Evolutionary conservation across 768 basidiomycete species (phyloP).

Genomic region (Tephrocybe sp.): DNA sequence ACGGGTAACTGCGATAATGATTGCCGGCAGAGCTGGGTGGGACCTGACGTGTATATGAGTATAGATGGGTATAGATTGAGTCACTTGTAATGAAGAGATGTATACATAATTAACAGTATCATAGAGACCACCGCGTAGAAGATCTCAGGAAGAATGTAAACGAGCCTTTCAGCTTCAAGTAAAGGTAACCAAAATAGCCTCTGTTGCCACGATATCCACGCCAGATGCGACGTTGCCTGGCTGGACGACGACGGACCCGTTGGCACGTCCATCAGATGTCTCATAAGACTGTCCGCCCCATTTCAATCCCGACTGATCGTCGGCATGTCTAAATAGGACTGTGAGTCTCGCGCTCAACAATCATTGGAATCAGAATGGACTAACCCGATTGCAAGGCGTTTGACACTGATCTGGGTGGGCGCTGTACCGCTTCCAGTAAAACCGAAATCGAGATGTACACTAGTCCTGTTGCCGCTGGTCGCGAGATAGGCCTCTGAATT

Average conservation of each 20-base stretch:
- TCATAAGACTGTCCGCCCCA: constrained; percentile 63
- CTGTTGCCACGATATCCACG: constrained; percentile 45
- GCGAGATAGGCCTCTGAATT: constrained; percentile 52
- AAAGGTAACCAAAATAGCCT: constrained; percentile 38
- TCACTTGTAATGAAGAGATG: too few relatives aligned
- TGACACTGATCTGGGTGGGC: constrained; percentile 36
- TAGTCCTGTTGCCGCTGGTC: constrained; percentile 28
- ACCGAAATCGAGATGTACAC: constrained; percentile 38
- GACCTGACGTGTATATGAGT: too few relatives aligned
- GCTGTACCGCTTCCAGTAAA: constrained; percentile 27
- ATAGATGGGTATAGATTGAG: too few relatives aligned
- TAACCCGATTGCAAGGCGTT: constrained; percentile 47
- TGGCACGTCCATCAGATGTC: constrained; percentile 38
- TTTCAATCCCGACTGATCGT: constrained; percentile 47
- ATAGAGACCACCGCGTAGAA: neutral
- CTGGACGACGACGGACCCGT: constrained; percentile 31
- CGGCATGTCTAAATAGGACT: constrained; percentile 35
- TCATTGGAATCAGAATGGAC: constrained; percentile 12
- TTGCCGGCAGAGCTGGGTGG: too few relatives aligned
- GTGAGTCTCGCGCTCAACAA: neutral
- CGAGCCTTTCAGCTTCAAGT: neutral
- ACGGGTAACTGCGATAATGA: too few relatives aligned
- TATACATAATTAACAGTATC: neutral
- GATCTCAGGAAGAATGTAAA: neutral
- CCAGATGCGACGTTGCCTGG: constrained; percentile 29